Base-by-base conservation (phyloP, 1,139 yeast species). In the Yamadazyma atlantica region DNA sequence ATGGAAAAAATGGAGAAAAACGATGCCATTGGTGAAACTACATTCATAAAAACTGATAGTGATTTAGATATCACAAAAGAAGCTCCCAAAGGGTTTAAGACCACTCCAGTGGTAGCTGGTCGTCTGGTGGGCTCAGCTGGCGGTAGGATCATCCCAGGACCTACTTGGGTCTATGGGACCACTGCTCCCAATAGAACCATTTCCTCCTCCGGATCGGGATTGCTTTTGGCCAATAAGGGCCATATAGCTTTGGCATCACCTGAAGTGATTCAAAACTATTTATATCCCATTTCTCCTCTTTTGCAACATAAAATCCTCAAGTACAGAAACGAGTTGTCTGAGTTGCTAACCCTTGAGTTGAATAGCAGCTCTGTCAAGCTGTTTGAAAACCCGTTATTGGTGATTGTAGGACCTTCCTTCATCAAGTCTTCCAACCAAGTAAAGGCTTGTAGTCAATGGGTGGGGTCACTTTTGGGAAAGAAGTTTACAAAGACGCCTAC, bases 391-490 rank as follows among this genome's bases (percentile, higher is more conserved):
- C 64, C 64, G 2, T 48, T 70, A 11, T 49, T 70, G 44, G 57
- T 72, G 3, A 58, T 73, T 3, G 49, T 69, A 0, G 78, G 78
- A 0, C 78, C 79, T 0, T 41, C 57, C 0, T 47, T 42, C 32
- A 51, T 73, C 12, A 51, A 44, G 4, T 54, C 54, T 36, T 53
- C 62, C 1, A 34, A 47, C 4, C 73, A 71, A 48, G 56, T 66
- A 5, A 58, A 51, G 25, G 62, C 57, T 4, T 72, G 78, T 50
- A 64, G 76, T 3, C 59, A 63, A 42, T 72, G 77, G 77, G 48
- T 71, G 11, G 59, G 66, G 3, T 25, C 47, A 2, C 35, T 51
- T 31, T 31, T 46, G 21, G 60, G 61, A 5, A 53, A 52, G 35
- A 5, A 10, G 4, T 28, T 28, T 21, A 15, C n/a, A 7, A 27